phyloP scores from a whole-genome alignment of 1,139 yeast genomes.

The Saccharomyces hybrid region DNA sequence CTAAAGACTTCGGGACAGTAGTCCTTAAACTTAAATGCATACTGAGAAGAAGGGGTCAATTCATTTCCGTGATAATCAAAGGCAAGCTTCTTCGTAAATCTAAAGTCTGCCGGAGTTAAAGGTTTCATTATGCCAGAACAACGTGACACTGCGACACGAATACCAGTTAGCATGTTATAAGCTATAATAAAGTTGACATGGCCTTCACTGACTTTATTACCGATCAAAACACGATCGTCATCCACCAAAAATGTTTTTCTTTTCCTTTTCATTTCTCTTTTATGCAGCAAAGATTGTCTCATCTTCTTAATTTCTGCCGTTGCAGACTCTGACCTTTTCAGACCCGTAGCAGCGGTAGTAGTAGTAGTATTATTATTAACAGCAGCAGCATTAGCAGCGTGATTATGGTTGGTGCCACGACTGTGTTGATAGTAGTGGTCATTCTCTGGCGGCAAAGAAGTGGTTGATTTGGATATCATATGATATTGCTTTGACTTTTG shows the following conservation, averaged over 20 bases:
- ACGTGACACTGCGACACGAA: constrained; percentile 87
- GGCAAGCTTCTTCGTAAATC: constrained; percentile 64
- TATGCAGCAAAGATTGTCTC: constrained; percentile 25
- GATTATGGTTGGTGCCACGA: neutral
- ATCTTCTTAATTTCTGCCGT: constrained; percentile 29
- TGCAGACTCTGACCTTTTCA: constrained; percentile 28
- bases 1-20: constrained; percentile 93
- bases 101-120: constrained; percentile 63
- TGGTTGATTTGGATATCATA: constrained; percentile 9
- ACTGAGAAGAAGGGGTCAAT: constrained; percentile 77
- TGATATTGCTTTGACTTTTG: constrained; percentile 1
- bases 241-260: constrained; percentile 39
- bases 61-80: constrained; percentile 87
- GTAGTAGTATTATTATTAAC: neutral
- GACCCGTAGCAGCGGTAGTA: constrained; percentile 9
- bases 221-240: constrained; percentile 57
- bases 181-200: constrained; percentile 92
- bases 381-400: constrained; percentile 1
- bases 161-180: constrained; percentile 95
- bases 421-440: constrained; percentile 1
- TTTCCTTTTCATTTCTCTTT: constrained; percentile 31
- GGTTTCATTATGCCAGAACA: constrained; percentile 82
- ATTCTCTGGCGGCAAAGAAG: constrained; percentile 12
- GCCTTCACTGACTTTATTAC: constrained; percentile 82
- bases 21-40: constrained; percentile 94